A percentile compares a stretch with the other conserved stretches of the same genome.
Conservation (phyloP, 441 rosid genomes). For the Macaranga tanarius region DNA sequence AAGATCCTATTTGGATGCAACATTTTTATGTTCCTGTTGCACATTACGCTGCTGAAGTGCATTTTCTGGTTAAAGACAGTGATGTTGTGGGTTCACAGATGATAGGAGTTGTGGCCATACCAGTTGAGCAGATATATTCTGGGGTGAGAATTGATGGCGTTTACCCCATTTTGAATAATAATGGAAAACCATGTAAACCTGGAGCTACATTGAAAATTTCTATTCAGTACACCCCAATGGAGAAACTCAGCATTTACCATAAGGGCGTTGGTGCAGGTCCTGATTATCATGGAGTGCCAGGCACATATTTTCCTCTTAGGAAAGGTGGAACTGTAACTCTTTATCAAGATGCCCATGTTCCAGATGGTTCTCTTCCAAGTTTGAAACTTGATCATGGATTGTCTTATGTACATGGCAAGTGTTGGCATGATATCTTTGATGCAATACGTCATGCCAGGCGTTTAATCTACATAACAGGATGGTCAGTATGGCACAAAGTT, state of each 20-base stretch:
- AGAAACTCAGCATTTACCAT: constrained; percentile 57
- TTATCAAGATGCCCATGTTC: constrained; percentile 97
- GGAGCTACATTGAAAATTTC: constrained; percentile 69
- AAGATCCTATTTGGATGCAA: constrained; percentile 89
- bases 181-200: constrained; percentile 81
- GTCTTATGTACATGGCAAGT: constrained; percentile 79
- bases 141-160: constrained; percentile 69
- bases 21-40: constrained; percentile 92
- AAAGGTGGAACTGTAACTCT: constrained; percentile 81
- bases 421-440: constrained; percentile 90
- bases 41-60: constrained; percentile 77
- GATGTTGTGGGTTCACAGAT: constrained; percentile 90
- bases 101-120: constrained; percentile 79
- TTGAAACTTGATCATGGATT: constrained; percentile 61
- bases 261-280: constrained; percentile 94
- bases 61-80: constrained; percentile 86
- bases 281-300: constrained; percentile 77
- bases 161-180: constrained; percentile 55
- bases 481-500: constrained; percentile 98
- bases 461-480: constrained; percentile 86
- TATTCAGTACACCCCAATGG: constrained; percentile 75
- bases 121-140: constrained; percentile 65
- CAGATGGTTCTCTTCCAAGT: constrained; percentile 72
- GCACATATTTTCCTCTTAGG: constrained; percentile 91
- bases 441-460: constrained; percentile 80